These are phyloP conservation scores for Rhododendron griersonianum DNA, from an alignment of 148 eudicot genomes.

Conservation along the genomic window DNA sequence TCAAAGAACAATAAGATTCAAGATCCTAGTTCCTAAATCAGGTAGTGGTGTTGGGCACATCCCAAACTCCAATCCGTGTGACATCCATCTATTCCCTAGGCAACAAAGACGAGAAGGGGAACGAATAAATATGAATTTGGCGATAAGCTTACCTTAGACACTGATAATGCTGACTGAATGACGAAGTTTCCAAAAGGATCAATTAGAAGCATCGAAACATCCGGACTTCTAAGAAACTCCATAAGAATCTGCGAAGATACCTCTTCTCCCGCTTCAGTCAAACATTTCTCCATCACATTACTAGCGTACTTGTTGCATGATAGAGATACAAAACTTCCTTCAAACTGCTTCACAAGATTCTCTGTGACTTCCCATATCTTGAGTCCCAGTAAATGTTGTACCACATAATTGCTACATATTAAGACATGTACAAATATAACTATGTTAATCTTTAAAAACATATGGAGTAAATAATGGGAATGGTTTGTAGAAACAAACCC, in stretches of 20 bases:
- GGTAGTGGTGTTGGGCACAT: neutral
- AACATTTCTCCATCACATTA: conserved; percentile 54
- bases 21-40: neutral
- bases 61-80: neutral
- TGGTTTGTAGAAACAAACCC: conserved; percentile 33
- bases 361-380: conserved; percentile 21
- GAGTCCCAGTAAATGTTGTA: conserved; percentile 42
- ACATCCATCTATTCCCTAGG: neutral
- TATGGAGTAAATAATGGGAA: neutral
- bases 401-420: conserved; percentile 33
- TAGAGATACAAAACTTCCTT: conserved; percentile 28
- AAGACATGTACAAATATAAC: neutral
- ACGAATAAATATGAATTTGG: neutral
- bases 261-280: conserved; percentile 27
- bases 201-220: conserved; percentile 26
- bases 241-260: conserved; percentile 22
- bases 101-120: neutral
- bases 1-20: neutral
- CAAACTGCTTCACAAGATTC: conserved; percentile 32
- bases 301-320: conserved; percentile 54
- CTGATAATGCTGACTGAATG: conserved; percentile 39
- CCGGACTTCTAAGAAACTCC: conserved; percentile 33
- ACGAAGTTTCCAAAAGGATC: conserved; percentile 60
- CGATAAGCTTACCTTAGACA: conserved; percentile 31
- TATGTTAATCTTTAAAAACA: neutral